phyloP scores from a whole-genome alignment of 1,284 basidiomycete genomes.

The Fistulina hepatica region DNA sequence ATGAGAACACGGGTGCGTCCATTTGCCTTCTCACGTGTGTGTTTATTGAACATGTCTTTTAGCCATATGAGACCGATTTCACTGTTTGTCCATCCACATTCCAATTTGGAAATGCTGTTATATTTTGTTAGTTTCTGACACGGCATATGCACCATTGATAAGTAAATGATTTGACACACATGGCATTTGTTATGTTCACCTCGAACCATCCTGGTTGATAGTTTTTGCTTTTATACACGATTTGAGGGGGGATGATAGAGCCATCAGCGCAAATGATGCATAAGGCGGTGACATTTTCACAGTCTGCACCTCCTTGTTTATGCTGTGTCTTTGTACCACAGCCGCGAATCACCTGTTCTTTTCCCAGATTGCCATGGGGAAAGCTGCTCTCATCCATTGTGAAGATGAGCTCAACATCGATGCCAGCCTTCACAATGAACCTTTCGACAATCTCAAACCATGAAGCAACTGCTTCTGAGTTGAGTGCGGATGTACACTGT shows the following conservation, averaged over 20 bases:
- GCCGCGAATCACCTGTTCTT: constrained; percentile 10
- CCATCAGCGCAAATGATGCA: constrained; percentile 7
- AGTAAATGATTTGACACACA: not conserved
- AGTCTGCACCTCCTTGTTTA: constrained; percentile 12
- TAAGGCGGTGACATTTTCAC: constrained; percentile 6
- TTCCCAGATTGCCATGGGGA: constrained; percentile 11
- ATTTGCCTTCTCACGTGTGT: constrained; percentile 18
- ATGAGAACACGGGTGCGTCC: constrained; percentile 16
- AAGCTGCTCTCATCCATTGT: constrained; percentile 17
- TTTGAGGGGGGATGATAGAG: constrained; percentile 4
- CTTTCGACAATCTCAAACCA: constrained; percentile 15
- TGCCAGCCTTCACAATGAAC: constrained; percentile 11
- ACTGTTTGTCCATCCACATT: constrained; percentile 19
- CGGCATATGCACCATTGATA: not conserved
- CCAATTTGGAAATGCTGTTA: constrained; percentile 15
- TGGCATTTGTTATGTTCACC: constrained; percentile 4
- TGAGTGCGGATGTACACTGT: too few relatives aligned
- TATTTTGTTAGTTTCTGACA: too few relatives aligned
- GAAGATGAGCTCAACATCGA: constrained; percentile 12
- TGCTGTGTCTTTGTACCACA: constrained; percentile 6
- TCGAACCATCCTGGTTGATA: not conserved
- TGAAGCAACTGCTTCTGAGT: constrained; percentile 13
- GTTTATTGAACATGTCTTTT: constrained; percentile 17
- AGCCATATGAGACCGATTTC: constrained; percentile 17
- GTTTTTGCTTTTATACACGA: constrained; percentile 6